Base-by-base conservation (phyloP, 2,329 filamentous ascomycete genomes). In the Fusarium sp. region DNA sequence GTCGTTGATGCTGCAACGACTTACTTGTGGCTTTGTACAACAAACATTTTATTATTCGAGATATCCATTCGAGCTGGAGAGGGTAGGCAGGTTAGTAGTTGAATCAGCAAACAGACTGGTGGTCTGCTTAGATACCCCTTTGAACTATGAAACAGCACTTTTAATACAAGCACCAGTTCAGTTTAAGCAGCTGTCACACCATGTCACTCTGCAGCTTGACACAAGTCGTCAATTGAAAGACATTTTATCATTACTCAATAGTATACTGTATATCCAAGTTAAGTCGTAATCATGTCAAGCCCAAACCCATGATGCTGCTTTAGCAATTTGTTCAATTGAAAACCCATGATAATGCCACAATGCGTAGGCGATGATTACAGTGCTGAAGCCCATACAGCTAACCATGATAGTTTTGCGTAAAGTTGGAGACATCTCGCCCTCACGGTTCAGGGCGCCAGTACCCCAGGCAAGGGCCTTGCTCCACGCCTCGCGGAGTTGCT, bases 1-100 rank as follows among this genome's bases (percentile, higher is more conserved):
- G 71, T 74, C 76, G 65, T 70, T 78, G 72, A 76, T 81, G 53
- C 70, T 73, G 33, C 72, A 77, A 42, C 73, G 72, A 49, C 70
- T 72, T 52, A 75, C 9, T 38, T 33, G 23, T 10, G 13, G 29
- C 32, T 42, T 31, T 46, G 41, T 41, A 35, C 14, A 41, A 41
- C 9, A 46, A 11, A 15, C n/a, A 33, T 33, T n/a, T 13, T 29
- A n/a, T 13, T 37, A 35, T 17, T 54, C 8, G 17, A 37, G 36
- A 37, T 11, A 37, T 25, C 32, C 19, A n/a, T 31, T 23, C 13
- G 27, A 21, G 33, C 37, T 39, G 37, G 42, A 47, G 25, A 47
- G n/a, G n/a, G 14, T 27, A 7, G 13, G 23, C 29, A 14, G 33
- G 25, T 41, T 29, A 33, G 41, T 32, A 44, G 21, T 38, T 38